Percentiles rank a stretch among this genome's conserved stretches.
Conservation (phyloP, 345 rosid genomes). For the Kernera saxatilis region DNA sequence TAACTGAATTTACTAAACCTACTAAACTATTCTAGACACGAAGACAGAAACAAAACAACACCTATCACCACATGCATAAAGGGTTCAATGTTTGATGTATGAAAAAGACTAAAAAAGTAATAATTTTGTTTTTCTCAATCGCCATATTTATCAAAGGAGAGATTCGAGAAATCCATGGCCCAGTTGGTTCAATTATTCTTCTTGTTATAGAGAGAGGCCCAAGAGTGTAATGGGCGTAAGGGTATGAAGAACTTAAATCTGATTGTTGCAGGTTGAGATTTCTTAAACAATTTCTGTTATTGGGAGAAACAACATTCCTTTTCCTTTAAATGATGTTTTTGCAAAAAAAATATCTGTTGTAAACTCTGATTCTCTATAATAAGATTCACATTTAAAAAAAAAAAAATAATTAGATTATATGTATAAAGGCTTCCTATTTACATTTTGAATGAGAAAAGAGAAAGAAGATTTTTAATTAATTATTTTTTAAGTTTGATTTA, state of each 20-base stretch:
- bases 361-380: neutral
- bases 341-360: neutral
- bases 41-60: neutral
- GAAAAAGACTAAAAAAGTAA: neutral
- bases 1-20: neutral
- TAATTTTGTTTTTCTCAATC: neutral
- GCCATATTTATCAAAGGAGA: neutral
- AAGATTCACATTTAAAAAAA: neutral
- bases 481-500: no score
- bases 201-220: neutral
- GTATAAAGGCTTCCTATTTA: no score
- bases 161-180: neutral
- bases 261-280: neutral
- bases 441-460: no score
- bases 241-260: neutral
- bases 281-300: neutral
- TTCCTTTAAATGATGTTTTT: neutral
- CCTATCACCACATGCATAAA: neutral
- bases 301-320: neutral
- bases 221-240: neutral
- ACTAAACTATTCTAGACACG: neutral
- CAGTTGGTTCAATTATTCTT: neutral
- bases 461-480: no score
- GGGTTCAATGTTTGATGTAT: neutral
- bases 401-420: no score